Evolutionary conservation across 345 rosid species (phyloP), one percentile per base, ranked within the genome.

Genomic region (Clarkia xantiana): DNA sequence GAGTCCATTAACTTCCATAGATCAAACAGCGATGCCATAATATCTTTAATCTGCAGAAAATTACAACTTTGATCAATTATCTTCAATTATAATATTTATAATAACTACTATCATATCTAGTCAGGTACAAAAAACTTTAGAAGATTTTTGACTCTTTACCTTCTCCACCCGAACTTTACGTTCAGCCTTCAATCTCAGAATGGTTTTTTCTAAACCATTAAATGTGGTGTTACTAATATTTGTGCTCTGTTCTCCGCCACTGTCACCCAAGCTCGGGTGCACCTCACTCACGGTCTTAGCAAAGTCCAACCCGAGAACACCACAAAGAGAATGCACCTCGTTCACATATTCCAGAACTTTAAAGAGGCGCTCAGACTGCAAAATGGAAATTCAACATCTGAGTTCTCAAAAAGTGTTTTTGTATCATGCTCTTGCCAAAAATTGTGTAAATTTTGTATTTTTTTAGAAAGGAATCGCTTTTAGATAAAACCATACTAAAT

Each of bases 1-100:
- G 95, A 75, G 66, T 85, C 97, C 97, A 90, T 85, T 76, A 90
- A 74, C 64, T 73, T 79, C 97, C 91, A 90, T 36, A 90, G 82
- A 54, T 86, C 95, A 52, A 68, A 72, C 40, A 90, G 72, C 4
- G 76, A 66, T 12, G 56, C 65, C 44, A 60, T 57, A 49, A 79
- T 78, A 59, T 79, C 82, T 67, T 23, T 23, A 29, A 29, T 7
- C 36, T 29, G 36, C 5, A 29, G 36, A 29, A 29, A 29, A 1
- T 29, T 29, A 29, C 36, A 29, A 7, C 8, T 29, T 7, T 5
- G 7, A 7, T 29, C 5, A 29, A 29, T 29, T 29, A 4, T 1
- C 36, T 29, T 7, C 36, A 29, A 29, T 29, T 29, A 29, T 7
- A 29, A 7, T 29, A 3, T 22, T n/a, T n/a, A n/a, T n/a, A n/a